Percentiles rank a stretch among this genome's conserved stretches.
phyloP scores from a whole-genome alignment of 805 yeast genomes.

The Wickerhamiella azyma region DNA sequence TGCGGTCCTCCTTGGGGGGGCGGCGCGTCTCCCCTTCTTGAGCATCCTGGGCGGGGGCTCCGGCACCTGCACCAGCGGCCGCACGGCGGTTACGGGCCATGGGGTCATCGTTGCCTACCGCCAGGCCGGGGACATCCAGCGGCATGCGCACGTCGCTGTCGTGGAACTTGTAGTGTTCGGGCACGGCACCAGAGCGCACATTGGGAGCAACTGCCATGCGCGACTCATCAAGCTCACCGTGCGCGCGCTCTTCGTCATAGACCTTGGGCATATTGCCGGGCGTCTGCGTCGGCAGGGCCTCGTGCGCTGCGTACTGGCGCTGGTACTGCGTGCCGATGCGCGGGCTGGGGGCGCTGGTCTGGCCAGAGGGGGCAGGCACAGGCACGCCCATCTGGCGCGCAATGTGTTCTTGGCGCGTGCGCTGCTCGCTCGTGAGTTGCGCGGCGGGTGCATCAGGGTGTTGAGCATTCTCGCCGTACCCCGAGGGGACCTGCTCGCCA shows the following conservation, averaged over 20 bases:
- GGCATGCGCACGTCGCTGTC: conserved; percentile 12
- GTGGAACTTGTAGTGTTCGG: conserved; percentile 4
- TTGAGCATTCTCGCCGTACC: neutral
- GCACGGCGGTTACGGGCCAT: neutral
- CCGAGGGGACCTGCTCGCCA: conserved; percentile 7
- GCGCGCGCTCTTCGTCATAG: neutral
- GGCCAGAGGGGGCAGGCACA: neutral
- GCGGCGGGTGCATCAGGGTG: neutral
- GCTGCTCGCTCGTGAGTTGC: conserved; percentile 4
- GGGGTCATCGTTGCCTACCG: conserved; percentile 12
- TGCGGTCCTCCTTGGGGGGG: conserved; percentile 7
- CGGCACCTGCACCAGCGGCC: neutral
- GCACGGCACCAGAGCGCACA: neutral
- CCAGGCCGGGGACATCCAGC: conserved; percentile 19
- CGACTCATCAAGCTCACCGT: neutral
- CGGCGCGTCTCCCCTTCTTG: conserved; percentile 4
- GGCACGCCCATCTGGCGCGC: conserved; percentile 9
- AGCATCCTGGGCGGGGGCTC: neutral
- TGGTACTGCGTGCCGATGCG: conserved; percentile 7
- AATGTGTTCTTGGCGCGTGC: conserved; percentile 8
- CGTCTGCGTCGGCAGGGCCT: conserved; percentile 2
- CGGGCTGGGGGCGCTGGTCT: conserved; percentile 7
- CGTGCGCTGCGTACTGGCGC: conserved; percentile 5
- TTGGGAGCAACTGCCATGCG: conserved; percentile 3
- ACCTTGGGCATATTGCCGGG: conserved; percentile 4